Conservation (phyloP, 1,284 basidiomycete genomes). For the Austroboletus sp. region DNA sequence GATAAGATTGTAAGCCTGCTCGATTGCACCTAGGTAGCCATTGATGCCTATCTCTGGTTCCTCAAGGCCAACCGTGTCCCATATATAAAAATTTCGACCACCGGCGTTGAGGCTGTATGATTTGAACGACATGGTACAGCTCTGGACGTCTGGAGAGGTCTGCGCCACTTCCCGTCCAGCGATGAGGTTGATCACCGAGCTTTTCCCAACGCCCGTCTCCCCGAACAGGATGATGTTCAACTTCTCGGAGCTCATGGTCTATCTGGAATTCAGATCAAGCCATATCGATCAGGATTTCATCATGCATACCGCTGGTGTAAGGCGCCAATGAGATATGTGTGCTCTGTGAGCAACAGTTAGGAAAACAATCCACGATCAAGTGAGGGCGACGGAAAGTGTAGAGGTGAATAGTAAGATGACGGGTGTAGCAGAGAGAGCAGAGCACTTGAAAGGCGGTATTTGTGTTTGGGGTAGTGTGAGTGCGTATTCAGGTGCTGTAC, state of each 20-base stretch:
- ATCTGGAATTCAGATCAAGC: not conserved
- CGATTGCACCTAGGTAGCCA: too few species aligned
- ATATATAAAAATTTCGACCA: constrained; percentile 25
- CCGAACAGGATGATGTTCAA: constrained; percentile 22
- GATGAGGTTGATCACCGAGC: constrained; percentile 28
- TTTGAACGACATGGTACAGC: constrained; percentile 24
- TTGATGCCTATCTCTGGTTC: constrained; percentile 5
- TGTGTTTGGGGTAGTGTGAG: too few species aligned
- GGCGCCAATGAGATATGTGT: too few species aligned
- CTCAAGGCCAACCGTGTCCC: constrained; percentile 35
- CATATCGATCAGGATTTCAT: too few species aligned
- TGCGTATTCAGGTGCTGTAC: too few species aligned
- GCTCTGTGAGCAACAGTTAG: too few species aligned
- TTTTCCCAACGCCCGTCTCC: constrained; percentile 27
- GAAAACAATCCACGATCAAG: too few species aligned
- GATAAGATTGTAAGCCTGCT: constrained; percentile 33
- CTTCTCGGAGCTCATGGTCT: not conserved
- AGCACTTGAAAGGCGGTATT: too few species aligned
- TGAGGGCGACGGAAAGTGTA: too few species aligned
- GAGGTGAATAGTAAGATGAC: too few species aligned
- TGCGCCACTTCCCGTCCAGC: constrained; percentile 11
- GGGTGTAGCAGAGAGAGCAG: too few species aligned
- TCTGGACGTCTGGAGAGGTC: constrained; percentile 10
- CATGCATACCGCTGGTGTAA: too few species aligned
- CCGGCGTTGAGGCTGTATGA: constrained; percentile 18